These are phyloP conservation scores for Diospyros kaki DNA, from an alignment of 148 eudicot genomes.

Conservation along the genomic window DNA sequence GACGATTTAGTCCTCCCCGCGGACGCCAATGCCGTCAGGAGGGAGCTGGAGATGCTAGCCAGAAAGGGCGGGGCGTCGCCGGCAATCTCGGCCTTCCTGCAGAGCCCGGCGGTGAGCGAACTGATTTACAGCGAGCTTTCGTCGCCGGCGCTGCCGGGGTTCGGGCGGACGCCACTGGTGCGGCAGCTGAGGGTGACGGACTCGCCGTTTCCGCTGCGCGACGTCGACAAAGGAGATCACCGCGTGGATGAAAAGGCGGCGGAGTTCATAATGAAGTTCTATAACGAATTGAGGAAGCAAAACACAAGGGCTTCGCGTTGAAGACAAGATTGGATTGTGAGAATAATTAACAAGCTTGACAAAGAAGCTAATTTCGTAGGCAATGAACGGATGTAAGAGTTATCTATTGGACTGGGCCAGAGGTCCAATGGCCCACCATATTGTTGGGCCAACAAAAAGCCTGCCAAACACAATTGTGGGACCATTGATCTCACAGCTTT, in stretches of 20 bases:
- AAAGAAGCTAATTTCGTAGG: too few relatives aligned
- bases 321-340: too few relatives aligned
- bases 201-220: slow-evolving; percentile 57
- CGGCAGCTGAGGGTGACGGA: slow-evolving; percentile 73
- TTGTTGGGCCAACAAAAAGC: too few relatives aligned
- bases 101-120: slow-evolving; percentile 49
- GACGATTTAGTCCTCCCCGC: slow-evolving; percentile 13
- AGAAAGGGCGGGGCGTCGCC: slow-evolving; percentile 4
- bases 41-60: slow-evolving; percentile 36
- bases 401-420: too few relatives aligned
- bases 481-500: too few relatives aligned
- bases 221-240: slow-evolving; percentile 22
- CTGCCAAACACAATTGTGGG: too few relatives aligned
- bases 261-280: slow-evolving; percentile 58
- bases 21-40: slow-evolving; percentile 23
- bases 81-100: slow-evolving; percentile 25
- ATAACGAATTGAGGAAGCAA: slow-evolving; percentile 46
- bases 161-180: slow-evolving; percentile 51
- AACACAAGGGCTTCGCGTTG: not conserved
- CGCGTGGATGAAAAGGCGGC: slow-evolving; percentile 68
- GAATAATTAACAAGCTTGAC: too few relatives aligned
- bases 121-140: slow-evolving; percentile 23
- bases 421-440: too few relatives aligned
- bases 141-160: slow-evolving; percentile 49
- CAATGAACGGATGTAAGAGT: too few relatives aligned